Evolutionary conservation across 176 grass and related monocot species (phyloP), one percentile per base, ranked within the genome.

Genomic region (Aegilops umbellulata): DNA sequence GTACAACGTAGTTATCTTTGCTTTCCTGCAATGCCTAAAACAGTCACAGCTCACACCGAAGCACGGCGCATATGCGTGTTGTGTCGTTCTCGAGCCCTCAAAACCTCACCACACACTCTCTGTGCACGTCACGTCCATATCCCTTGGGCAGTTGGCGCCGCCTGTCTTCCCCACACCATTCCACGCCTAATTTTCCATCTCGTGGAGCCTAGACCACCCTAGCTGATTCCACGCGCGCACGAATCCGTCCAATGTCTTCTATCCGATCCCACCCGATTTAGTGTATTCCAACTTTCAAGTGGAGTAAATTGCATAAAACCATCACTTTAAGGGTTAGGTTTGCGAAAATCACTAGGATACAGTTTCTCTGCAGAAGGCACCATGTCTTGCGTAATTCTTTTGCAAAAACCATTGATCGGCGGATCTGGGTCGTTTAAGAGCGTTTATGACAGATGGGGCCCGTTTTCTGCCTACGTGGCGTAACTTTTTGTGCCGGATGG

Each of bases 111-210:
- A 10, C 66, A 74, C 39, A 71, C 69, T 10, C 70, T 4, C 2
- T 55, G 2, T 4, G 17, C 29, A 30, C 71, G 38, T 84, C 58
- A 62, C 13, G 20, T 42, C 51, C 84, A 63, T 84, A 57, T 71
- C 62, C 62, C 16, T 5, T 38, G 0, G 68, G 68, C 67, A 60
- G 34, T 86, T 63, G 77, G 57, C 34, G 51, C 85, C 85, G 67
- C 57, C 85, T 65, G 57, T 71, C 47, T 42, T 70, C 23, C n/a
- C 55, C 22, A 4, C 7, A 15, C 85, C 85, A 65, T 74, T 75
- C 78, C 78, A 65, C 5, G 78, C 78, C 5, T 65, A 87, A 82
- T 87, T 76, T 87, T 81, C 85, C 58, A 74, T 74, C 57, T 29
- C 20, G 69, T 87, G 30, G 85, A 65, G 57, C 7, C 31, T n/a